Base-by-base conservation (phyloP, 176 grass and related monocot genomes). In the Hyparrhenia diplandra region DNA sequence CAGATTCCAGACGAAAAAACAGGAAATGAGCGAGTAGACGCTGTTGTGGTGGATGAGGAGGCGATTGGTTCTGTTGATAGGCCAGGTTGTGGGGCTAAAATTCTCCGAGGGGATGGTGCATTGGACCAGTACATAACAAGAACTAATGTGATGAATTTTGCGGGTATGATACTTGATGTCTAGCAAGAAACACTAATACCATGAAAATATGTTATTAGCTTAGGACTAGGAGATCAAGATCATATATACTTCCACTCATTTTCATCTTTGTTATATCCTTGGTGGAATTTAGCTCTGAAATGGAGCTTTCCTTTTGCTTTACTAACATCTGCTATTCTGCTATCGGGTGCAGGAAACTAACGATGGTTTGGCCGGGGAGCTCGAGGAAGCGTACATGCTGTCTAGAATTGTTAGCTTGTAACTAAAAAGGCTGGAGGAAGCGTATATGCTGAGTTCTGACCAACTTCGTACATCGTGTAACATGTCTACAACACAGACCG, bases 1-100 rank as follows among this genome's bases (percentile, higher is more conserved):
- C 85, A 99, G 96, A 91, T 94, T 69, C 96, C 96, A 55, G 96
- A 95, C 28, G 82, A 85, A 29, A 88, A 95, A 68, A 80, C 76
- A 35, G 96, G 90, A 84, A 85, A 77, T 20, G 93, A 99, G 30
- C 80, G 89, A 87, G 85, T 95, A 81, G 96, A 99, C 34, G 96
- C 90, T 46, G 93, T 95, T 75, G 89, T 95, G 46, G 92, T 95
- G 82, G 96, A 99, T 71, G 90, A 95, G 73, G 90, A 95, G 62
- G 87, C 96, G 14, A 87, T 90, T 84, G 86, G 88, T 65, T 89
- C 90, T 30, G 83, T 89, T 80, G 85, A 91, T 46, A 80, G 29
- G 80, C 81, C 75, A 52, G 96, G 90, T 25, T 82, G 75, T 74
- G 96, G 93, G 41, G 92, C 88, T 63, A 99, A 95, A 91, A 90